A percentile compares a stretch with the other conserved stretches of the same genome.
Evolutionary conservation across 305 asterid genomes (phyloP).

Genomic region (Nicotiana rustica): DNA sequence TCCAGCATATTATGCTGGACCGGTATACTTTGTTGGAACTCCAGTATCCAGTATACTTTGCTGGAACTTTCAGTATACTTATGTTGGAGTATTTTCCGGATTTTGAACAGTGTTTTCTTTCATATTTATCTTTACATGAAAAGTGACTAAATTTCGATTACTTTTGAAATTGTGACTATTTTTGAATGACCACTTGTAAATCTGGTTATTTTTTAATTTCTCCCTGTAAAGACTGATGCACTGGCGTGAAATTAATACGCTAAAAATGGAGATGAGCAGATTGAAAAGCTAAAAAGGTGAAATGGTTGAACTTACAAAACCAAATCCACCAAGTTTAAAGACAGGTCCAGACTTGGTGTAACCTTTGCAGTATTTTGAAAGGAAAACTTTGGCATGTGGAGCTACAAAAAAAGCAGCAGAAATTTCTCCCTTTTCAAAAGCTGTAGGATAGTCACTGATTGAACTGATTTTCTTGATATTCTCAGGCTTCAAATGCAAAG

Average conservation of each 20-base stretch:
- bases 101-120: too few species aligned
- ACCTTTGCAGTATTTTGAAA: slow-evolving; percentile 61
- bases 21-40: too few species aligned
- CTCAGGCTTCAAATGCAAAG: slow-evolving; percentile 48
- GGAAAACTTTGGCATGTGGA: slow-evolving; percentile 75
- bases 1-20: too few species aligned
- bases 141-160: too few species aligned
- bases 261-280: neutral
- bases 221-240: neutral
- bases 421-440: slow-evolving; percentile 56
- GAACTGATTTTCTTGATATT: slow-evolving; percentile 51
- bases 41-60: too few species aligned
- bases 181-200: too few species aligned
- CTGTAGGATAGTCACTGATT: slow-evolving; percentile 52
- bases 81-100: too few species aligned
- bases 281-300: too few species aligned
- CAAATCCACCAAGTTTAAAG: slow-evolving; percentile 72
- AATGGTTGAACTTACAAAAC: slow-evolving; percentile 58
- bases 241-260: neutral
- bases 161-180: too few species aligned
- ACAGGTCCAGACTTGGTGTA: slow-evolving; percentile 52
- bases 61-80: too few species aligned
- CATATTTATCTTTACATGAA: too few species aligned
- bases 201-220: too few species aligned
- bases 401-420: slow-evolving; percentile 71